phyloP scores from a whole-genome alignment of 306 rosid genomes.

The Chamaecrista fasciculata region DNA sequence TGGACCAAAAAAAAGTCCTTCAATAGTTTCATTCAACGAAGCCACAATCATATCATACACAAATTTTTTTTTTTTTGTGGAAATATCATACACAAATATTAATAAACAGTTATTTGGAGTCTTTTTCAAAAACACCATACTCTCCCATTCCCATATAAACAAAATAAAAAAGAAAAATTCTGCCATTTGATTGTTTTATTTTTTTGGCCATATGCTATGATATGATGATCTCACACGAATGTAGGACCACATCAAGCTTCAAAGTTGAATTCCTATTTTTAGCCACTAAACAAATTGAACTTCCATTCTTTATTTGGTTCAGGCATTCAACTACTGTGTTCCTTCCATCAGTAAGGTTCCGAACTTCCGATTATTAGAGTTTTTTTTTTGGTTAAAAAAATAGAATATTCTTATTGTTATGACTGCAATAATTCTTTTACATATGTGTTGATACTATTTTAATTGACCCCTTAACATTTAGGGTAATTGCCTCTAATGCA shows the following conservation, averaged over 20 bases:
- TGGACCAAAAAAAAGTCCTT: too few relatives aligned
- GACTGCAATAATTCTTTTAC: too few relatives aligned
- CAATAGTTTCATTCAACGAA: neutral
- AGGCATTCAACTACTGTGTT: neutral
- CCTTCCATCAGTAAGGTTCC: neutral
- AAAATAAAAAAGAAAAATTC: neutral
- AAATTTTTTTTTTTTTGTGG: too few relatives aligned
- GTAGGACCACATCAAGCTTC: neutral
- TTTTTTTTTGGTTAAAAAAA: too few relatives aligned
- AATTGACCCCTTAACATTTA: too few relatives aligned
- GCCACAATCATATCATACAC: neutral
- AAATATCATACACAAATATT: neutral
- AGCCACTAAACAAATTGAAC: neutral
- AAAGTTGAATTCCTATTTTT: too few relatives aligned
- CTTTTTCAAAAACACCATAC: neutral
- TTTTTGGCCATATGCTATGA: neutral
- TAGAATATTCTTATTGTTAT: too few relatives aligned
- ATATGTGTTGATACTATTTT: too few relatives aligned
- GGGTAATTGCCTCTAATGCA: too few relatives aligned
- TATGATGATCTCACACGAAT: neutral
- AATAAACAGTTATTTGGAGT: neutral
- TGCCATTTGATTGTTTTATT: neutral
- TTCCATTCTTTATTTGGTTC: neutral
- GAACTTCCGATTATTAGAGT: too few relatives aligned
- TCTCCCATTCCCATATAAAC: neutral